Conservation (phyloP, 805 yeast species). For the Myxozyma neotropica region DNA sequence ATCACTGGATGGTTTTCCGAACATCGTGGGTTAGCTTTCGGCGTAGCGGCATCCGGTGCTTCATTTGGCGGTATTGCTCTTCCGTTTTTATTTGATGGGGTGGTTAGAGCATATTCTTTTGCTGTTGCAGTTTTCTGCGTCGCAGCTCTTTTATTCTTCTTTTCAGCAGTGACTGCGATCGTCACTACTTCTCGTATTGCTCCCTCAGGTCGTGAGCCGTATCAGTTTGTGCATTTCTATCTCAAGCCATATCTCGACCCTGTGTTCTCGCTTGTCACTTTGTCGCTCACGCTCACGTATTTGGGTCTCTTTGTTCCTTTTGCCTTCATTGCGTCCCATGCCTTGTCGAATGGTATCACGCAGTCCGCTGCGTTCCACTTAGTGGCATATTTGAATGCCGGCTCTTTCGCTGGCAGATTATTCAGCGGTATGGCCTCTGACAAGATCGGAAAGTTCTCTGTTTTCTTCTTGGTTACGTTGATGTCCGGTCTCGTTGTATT, state of each 20-base stretch:
- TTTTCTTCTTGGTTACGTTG: slow-evolving; percentile 41
- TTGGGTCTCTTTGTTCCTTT: slow-evolving; percentile 42
- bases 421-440: slow-evolving; percentile 53
- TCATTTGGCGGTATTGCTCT: slow-evolving; percentile 55
- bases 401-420: slow-evolving; percentile 54
- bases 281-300: slow-evolving; percentile 39
- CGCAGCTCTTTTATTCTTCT: slow-evolving; percentile 49
- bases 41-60: slow-evolving; percentile 55
- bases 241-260: slow-evolving; percentile 39
- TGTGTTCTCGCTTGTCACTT: slow-evolving; percentile 37
- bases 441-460: slow-evolving; percentile 51
- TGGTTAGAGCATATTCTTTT: slow-evolving; percentile 52
- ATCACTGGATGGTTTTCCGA: slow-evolving; percentile 52
- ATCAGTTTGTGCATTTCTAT: slow-evolving; percentile 26
- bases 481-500: slow-evolving; percentile 41
- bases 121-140: slow-evolving; percentile 56
- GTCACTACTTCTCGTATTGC: slow-evolving; percentile 39
- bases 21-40: slow-evolving; percentile 51
- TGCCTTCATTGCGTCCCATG: slow-evolving; percentile 43
- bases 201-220: slow-evolving; percentile 31
- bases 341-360: slow-evolving; percentile 35
- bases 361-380: slow-evolving; percentile 37
- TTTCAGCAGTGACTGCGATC: slow-evolving; percentile 37
- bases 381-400: slow-evolving; percentile 44
- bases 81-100: slow-evolving; percentile 50